Base-by-base conservation (phyloP, 2,329 filamentous ascomycete genomes). In the Berkeleyomyces basicola region DNA sequence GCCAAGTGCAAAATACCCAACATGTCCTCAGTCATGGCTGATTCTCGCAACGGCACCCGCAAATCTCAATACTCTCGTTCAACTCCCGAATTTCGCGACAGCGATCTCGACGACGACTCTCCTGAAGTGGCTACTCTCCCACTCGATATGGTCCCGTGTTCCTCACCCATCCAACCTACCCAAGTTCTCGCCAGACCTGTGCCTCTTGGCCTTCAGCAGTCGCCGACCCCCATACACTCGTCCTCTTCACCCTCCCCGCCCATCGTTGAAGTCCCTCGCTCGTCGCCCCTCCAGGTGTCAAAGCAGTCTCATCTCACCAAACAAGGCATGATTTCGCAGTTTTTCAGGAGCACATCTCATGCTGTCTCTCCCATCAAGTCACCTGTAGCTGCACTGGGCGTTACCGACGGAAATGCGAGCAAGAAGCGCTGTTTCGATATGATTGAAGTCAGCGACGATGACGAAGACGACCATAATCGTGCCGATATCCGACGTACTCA, bases 221-320 rank as follows among this genome's bases (percentile, higher is more conserved):
- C 59, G 11, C 61, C 66, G 55, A 58, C 68, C 49, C 55, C 72
- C 63, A 43, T 73, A 51, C 44, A 71, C 53, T 73, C 74, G 33
- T 76, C 78, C 6, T 79, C 79, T 0, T 23, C 51, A 6, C 75
- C 76, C 7, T 61, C 59, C 7, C 68, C 72, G 36, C 75, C 76
- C 42, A 68, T 76, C 16, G 70, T 96, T 63, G 91, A 96, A 72
- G 91, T 96, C 2, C 85, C 86, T 39, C 88, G 89, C n/a, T 96
- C 91, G 2, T 96, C 92, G 0, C 91, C 90, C 85, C 63, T 46
- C 7, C 53, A 37, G 23, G 31, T 43, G 4, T 14, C 44, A 14
- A 47, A 47, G 16, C 53, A 53, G 16, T 23, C 49, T 58, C 44
- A 46, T 16, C 63, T 58, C 31, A 66, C 66, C 23, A 67, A 71